phyloP scores from a whole-genome alignment of 2,329 filamentous ascomycete genomes.

The Plenodomus tracheiphilus region DNA sequence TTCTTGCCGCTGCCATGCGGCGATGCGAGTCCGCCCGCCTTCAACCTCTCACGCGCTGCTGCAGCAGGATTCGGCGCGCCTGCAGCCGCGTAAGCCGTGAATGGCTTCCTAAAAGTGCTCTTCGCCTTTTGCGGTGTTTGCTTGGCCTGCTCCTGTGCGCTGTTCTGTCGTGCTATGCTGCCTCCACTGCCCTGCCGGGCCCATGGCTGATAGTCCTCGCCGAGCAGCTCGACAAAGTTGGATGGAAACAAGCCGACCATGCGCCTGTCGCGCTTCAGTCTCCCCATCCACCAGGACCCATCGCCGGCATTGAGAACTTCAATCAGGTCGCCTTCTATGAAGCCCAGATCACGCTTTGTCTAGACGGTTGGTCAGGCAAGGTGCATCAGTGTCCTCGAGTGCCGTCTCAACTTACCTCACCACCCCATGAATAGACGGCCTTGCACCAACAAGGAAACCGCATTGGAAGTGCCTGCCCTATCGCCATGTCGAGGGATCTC shows the following conservation, averaged over 20 bases:
- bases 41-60: slow-evolving; percentile 41
- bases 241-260: slow-evolving; percentile 93
- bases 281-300: slow-evolving; percentile 97
- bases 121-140: slow-evolving; percentile 52
- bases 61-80: slow-evolving; percentile 47
- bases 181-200: slow-evolving; percentile 59
- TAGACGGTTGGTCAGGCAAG: slow-evolving; percentile 30
- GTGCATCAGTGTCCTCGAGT: slow-evolving; percentile 9
- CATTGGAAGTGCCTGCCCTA: slow-evolving; percentile 63
- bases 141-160: slow-evolving; percentile 52
- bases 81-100: slow-evolving; percentile 62
- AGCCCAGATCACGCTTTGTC: slow-evolving; percentile 92
- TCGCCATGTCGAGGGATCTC: slow-evolving; percentile 45
- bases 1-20: slow-evolving; percentile 44
- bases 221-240: slow-evolving; percentile 93
- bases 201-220: slow-evolving; percentile 78
- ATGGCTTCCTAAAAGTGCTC: slow-evolving; percentile 65
- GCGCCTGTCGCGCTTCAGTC: slow-evolving; percentile 83
- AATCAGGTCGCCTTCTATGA: slow-evolving; percentile 96
- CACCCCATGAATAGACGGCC: slow-evolving; percentile 91
- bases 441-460: slow-evolving; percentile 90
- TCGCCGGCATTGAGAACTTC: slow-evolving; percentile 98
- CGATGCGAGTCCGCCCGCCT: slow-evolving; percentile 33
- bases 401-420: slow-evolving; percentile 58
- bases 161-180: slow-evolving; percentile 55